These are phyloP conservation scores for Musa schizocarpa DNA, from an alignment of 176 grass and related monocot genomes.

Conservation along the genomic window DNA sequence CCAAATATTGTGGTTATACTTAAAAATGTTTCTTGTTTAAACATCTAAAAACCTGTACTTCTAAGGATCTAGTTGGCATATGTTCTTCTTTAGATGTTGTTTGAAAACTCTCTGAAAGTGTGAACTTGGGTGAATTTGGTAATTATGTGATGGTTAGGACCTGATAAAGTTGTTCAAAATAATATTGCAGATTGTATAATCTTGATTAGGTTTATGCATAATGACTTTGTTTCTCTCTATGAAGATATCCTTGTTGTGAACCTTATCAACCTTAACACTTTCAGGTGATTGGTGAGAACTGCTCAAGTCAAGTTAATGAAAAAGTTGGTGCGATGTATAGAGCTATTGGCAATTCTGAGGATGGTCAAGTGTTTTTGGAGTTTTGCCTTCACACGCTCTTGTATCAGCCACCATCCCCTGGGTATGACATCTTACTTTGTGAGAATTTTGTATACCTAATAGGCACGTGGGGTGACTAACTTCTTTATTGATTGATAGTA, in stretches of 20 bases:
- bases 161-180: too few relatives aligned
- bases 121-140: too few relatives aligned
- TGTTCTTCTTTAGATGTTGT: too few relatives aligned
- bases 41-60: too few relatives aligned
- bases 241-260: slow-evolving; percentile 9
- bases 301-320: slow-evolving; percentile 53
- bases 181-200: too few relatives aligned
- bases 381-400: slow-evolving; percentile 80
- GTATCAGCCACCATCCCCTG: slow-evolving; percentile 59
- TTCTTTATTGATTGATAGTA: slow-evolving; percentile 27
- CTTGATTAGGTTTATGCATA: neutral
- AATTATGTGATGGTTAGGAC: too few relatives aligned
- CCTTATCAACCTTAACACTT: slow-evolving; percentile 17
- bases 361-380: slow-evolving; percentile 59
- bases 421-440: slow-evolving; percentile 38
- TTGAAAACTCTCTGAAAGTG: too few relatives aligned
- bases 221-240: slow-evolving; percentile 3
- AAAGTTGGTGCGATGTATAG: slow-evolving; percentile 52
- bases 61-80: too few relatives aligned
- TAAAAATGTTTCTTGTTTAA: too few relatives aligned
- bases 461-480: slow-evolving; percentile 7
- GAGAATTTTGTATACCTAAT: neutral
- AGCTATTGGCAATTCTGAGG: slow-evolving; percentile 46
- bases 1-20: too few relatives aligned
- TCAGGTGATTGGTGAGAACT: slow-evolving; percentile 77